These are phyloP conservation scores for Peronospora belbahrii DNA, from an alignment of 352 stramenopile species.

Conservation along the genomic window DNA sequence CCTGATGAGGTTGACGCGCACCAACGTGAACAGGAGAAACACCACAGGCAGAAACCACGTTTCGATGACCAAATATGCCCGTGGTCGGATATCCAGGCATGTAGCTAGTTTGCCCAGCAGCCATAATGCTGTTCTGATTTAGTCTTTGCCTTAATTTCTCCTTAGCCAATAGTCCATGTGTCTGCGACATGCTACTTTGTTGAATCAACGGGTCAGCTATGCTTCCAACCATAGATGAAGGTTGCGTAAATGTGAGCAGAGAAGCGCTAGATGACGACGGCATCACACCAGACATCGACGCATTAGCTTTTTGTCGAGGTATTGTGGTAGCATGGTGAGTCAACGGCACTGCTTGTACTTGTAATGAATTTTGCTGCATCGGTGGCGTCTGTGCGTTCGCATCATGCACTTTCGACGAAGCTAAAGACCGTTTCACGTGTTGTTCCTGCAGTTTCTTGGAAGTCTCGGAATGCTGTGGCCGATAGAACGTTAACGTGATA, in stretches of 20 bases:
- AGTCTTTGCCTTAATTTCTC: conserved; percentile 15
- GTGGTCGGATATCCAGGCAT: conserved; percentile 8
- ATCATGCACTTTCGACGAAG: background rate
- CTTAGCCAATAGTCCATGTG: conserved; percentile 1
- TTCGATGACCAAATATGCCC: conserved; percentile 2
- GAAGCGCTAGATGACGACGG: conserved; percentile 8
- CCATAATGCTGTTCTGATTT: conserved; percentile 12
- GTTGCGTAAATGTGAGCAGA: background rate
- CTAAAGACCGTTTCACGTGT: background rate
- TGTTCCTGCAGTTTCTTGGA: background rate
- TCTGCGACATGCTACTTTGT: background rate
- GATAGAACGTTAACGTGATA: conserved; percentile 39
- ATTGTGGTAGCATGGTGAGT: conserved; percentile 1
- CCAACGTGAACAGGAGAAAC: background rate
- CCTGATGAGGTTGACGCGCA: conserved; percentile 1
- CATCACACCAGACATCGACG: background rate
- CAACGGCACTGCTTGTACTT: conserved; percentile 1
- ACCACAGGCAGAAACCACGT: background rate
- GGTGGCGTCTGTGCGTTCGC: conserved; percentile 1
- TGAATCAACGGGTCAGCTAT: conserved; percentile 16
- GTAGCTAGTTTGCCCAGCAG: conserved; percentile 11
- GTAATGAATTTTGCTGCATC: background rate
- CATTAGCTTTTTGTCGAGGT: background rate
- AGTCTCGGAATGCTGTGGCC: conserved; percentile 7
- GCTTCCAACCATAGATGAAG: background rate